phyloP scores from a whole-genome alignment of 352 stramenopile genomes.

The Phytophthora lateralis region DNA sequence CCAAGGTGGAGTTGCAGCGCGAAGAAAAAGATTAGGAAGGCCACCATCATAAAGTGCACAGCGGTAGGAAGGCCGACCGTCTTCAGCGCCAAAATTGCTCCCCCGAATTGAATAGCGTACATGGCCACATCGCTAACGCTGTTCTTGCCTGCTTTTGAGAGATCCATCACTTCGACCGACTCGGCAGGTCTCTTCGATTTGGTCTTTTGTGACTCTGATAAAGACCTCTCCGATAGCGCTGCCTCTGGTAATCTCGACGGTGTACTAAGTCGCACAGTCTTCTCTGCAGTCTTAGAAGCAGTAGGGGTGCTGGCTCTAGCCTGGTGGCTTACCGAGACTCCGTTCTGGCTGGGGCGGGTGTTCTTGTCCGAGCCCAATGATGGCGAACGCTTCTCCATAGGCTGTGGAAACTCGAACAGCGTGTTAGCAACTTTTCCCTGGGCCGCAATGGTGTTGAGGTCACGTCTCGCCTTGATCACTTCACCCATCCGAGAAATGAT shows the following conservation, averaged over 20 bases:
- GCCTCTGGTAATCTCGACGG: neutral
- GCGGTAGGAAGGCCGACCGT: slow-evolving; percentile 45
- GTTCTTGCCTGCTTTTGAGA: slow-evolving; percentile 34
- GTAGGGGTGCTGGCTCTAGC: slow-evolving; percentile 2
- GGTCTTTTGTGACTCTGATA: neutral
- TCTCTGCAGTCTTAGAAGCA: slow-evolving; percentile 7
- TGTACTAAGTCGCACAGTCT: slow-evolving; percentile 5
- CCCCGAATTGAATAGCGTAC: slow-evolving; percentile 60
- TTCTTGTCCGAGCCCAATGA: slow-evolving; percentile 19
- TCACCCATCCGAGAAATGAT: slow-evolving; percentile 62
- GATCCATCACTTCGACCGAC: slow-evolving; percentile 24
- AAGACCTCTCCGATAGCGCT: no score
- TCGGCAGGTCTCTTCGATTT: slow-evolving; percentile 7
- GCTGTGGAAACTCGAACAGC: slow-evolving; percentile 33
- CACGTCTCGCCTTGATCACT: slow-evolving; percentile 56
- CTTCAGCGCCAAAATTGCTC: slow-evolving; percentile 54
- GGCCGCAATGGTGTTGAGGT: slow-evolving; percentile 36
- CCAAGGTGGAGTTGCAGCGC: slow-evolving; percentile 61
- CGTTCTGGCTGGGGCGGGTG: neutral
- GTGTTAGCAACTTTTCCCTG: slow-evolving; percentile 59
- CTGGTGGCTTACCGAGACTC: neutral
- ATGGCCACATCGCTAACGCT: slow-evolving; percentile 44
- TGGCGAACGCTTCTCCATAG: slow-evolving; percentile 14
- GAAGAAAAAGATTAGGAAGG: slow-evolving; percentile 59
- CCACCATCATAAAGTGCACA: slow-evolving; percentile 50